Percentiles rank a stretch among this genome's conserved stretches.
Conservation (phyloP, 1,284 basidiomycete species). For the Ganoderma lingzhi region DNA sequence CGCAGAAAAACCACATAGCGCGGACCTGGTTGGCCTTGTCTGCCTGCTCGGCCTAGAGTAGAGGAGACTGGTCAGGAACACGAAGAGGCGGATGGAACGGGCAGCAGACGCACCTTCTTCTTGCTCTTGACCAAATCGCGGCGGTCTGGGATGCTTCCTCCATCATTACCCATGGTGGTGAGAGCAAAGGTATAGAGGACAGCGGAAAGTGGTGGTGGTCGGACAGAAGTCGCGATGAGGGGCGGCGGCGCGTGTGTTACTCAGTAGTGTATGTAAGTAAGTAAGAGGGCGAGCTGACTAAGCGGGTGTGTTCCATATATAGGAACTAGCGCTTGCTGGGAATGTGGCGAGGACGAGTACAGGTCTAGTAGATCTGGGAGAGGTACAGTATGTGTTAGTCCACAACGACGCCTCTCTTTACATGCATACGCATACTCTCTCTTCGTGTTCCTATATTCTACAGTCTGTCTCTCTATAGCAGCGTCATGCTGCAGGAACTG, state of each 20-base stretch:
- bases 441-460: constrained; percentile 12
- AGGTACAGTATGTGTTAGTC: not conserved
- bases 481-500: constrained; percentile 87
- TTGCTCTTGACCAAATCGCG: constrained; percentile 80
- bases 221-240: constrained; percentile 15
- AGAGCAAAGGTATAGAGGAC: not conserved
- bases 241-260: not conserved
- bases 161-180: constrained; percentile 80
- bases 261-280: not conserved
- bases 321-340: constrained; percentile 14
- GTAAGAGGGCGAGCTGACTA: constrained; percentile 24
- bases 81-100: not conserved
- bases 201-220: constrained; percentile 20
- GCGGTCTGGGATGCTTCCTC: constrained; percentile 86
- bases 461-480: constrained; percentile 34
- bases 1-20: constrained; percentile 92
- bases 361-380: no score
- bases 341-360: not conserved
- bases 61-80: not conserved
- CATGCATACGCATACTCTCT: constrained; percentile 24
- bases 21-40: constrained; percentile 88
- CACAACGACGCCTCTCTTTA: constrained; percentile 14
- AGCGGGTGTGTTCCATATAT: constrained; percentile 5
- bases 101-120: constrained; percentile 61
- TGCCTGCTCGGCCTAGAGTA: constrained; percentile 72